Evolutionary conservation across 192 early-diverging fungal genomes (phyloP), one percentile per base, ranked within the genome.

Genomic region (Hyaloraphidium curvatum): DNA sequence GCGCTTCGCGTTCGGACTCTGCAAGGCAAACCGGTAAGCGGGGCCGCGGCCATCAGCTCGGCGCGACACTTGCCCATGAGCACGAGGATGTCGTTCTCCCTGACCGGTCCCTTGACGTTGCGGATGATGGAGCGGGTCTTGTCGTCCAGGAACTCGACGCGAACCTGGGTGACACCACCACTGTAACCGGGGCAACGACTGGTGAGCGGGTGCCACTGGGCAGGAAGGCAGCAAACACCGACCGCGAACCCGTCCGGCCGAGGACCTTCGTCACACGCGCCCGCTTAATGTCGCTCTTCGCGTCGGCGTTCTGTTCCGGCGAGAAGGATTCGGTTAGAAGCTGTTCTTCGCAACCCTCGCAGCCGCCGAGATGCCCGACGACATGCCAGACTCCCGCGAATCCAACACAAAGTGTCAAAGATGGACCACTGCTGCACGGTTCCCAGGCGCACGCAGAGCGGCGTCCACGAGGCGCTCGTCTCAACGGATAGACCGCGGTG

Each of bases 101-200:
- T 86, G 59, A 98, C 94, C 62, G 94, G 94, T 55, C 94, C 94
- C 82, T 93, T 94, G 63, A 98, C 94, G 78, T 98, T 98, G 70
- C 94, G 89, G 75, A 98, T 92, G 75, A 98, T 94, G 69, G 86
- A 83, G 56, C 94, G 94, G 55, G 52, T 22, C 56, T 77, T 63
- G 67, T 98, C 91, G 72, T 96, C 91, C 72, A 96, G 81, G 73
- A 98, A 90, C 72, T 96, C 94, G 65, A 98, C 94, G 60, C 92
- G 86, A 69, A 98, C 94, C 54, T 77, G 94, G 65, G 94, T 98
- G 69, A 98, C 94, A 75, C 91, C 91, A 82, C 94, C 94, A 64
- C 73, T 74, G 50, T 22, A 33, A 37, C 3, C 19, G 33, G n/a
- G 33, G 33, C 7, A 37, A 37, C 33, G n/a, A 11, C 9, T 11